Evolutionary conservation across 2,329 filamentous ascomycete species (phyloP), one percentile per base, ranked within the genome.

Genomic region (Hymenoscyphus fraxineus): DNA sequence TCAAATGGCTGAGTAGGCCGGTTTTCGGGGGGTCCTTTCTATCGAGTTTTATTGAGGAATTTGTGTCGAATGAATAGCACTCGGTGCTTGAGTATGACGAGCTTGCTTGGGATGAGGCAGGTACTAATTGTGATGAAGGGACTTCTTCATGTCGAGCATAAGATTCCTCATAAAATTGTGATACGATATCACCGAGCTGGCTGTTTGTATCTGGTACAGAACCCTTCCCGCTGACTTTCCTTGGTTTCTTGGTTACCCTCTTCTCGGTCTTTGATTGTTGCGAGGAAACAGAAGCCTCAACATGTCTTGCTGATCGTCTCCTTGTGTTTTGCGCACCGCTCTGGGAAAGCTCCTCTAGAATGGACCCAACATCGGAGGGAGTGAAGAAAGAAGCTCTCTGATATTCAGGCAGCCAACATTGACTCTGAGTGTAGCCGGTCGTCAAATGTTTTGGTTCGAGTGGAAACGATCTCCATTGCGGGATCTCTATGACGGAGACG

Each of bases 151-250:
- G 86, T 15, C 89, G 78, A 1, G 87, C 84, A 59, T 96, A 82
- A 0, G 92, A 95, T 71, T 94, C 86, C 68, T 95, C 85, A 71
- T 92, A 90, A 75, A 95, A 96, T 64, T 88, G 83, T 3, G 85
- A 83, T 3, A 88, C 76, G 0, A 80, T 67, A 19, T 78, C 73
- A 35, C 73, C 69, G 9, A 35, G 54, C 31, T 62, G 59, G 38
- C 63, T 67, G 13, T 27, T 35, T 35, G 6, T 10, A 35, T 35
- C 9, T 35, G 35, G 9, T 35, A 35, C 47, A 0, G 13, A 54
- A 27, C 19, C 47, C 1, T 54, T 22, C 19, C 47, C 19, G 22
- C 22, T 54, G n/a, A 13, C 22, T 10, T 54, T 54, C 47, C 22
- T 54, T 22, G 22, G 2, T 27, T 27, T 54, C 10, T 54, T 54